Base-by-base conservation (phyloP, 2,329 filamentous ascomycete genomes). In the Atkinsonella texensis region DNA sequence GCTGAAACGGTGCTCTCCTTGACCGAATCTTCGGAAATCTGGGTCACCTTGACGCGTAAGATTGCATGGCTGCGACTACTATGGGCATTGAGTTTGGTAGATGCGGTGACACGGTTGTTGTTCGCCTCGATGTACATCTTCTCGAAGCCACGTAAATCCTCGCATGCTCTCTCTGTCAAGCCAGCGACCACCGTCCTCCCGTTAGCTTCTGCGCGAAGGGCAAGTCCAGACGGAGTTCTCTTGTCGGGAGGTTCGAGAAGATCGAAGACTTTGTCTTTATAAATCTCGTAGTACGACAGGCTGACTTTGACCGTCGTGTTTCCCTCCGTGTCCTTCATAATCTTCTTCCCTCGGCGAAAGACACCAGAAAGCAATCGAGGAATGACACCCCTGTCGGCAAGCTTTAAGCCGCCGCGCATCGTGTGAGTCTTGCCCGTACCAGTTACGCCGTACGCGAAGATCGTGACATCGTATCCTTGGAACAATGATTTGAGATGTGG, bases 351-450 rank as follows among this genome's bases (percentile, higher is more conserved):
- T 54, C 88, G 77, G 46, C 91, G 80, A 65, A 91, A 97, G 53
- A 97, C 86, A 59, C 80, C 81, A 68, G 88, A 94, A 43, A 96
- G 75, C 52, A 95, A 71, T 54, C 90, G 76, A 13, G 90, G 90
- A 58, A 96, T 95, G 40, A 93, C 85, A 55, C 90, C 90, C 59
- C 90, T 79, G 52, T 95, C 89, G 5, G 85, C 84, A 51, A 95
- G 75, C 64, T 85, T 87, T 68, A 94, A 80, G 40, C 90, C 90
- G 57, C 90, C 90, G 57, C 90, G 84, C 89, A 96, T 95, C 2
- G 90, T 96, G 69, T 95, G 88, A 54, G 90, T 96, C 71, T 96
- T 96, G 52, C 90, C 90, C 0, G 89, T 95, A 46, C 90, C 90
- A 0, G 90, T 95, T 54, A 91, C 88, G 54, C 90, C 90, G 65